Percentiles rank a stretch among this genome's conserved stretches.
Conservation (phyloP, 208 protist species). For the Trypanosoma boissoni region DNA sequence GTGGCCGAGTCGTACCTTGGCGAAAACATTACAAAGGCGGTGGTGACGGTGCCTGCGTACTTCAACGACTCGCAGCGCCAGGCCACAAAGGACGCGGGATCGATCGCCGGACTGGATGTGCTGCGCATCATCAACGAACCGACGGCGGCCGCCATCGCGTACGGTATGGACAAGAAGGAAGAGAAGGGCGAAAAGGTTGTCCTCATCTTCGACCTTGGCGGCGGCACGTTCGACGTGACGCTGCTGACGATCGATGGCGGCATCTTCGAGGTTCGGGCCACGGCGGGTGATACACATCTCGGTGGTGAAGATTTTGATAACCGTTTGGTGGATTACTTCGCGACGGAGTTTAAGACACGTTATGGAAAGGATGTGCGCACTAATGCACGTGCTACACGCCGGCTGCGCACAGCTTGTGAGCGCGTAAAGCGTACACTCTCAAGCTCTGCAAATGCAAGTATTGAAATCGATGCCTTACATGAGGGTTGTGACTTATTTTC, state of each 20-base stretch:
- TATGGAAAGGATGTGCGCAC: conserved; percentile 68
- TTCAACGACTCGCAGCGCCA: conserved; percentile 99
- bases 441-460: conserved; percentile 83
- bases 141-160: conserved; percentile 99
- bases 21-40: conserved; percentile 88
- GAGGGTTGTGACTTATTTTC: conserved; percentile 98
- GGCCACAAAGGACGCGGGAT: conserved; percentile 99
- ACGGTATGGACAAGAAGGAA: conserved; percentile 97
- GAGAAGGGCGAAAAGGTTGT: conserved; percentile 88
- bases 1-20: conserved; percentile 94
- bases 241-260: conserved; percentile 98
- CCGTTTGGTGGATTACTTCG: conserved; percentile 96
- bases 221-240: conserved; percentile 99
- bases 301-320: conserved; percentile 99
- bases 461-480: conserved; percentile 98
- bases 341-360: conserved; percentile 94
- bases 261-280: conserved; percentile 99
- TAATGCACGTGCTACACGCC: conserved; percentile 72
- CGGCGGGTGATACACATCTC: conserved; percentile 99
- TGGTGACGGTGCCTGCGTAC: conserved; percentile 99
- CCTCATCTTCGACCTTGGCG: conserved; percentile 98
- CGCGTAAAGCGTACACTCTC: conserved; percentile 98
- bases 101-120: conserved; percentile 96
- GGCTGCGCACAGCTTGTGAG: conserved; percentile 88
- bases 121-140: conserved; percentile 99